phyloP scores from a whole-genome alignment of 805 yeast species.

The Monosporozyma unispora region DNA sequence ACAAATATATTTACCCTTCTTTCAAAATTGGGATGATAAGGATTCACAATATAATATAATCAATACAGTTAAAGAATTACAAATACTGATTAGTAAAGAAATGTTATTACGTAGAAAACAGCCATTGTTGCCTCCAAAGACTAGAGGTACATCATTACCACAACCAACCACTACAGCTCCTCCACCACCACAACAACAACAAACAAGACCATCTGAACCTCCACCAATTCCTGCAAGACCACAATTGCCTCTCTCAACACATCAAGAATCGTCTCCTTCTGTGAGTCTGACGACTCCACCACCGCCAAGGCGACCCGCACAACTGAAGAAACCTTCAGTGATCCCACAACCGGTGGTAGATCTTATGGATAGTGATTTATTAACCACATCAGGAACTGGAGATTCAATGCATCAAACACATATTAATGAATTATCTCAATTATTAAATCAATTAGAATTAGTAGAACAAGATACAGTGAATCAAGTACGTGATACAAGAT shows the following conservation, averaged over 20 bases:
- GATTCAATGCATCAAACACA: neutral
- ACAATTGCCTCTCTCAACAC: neutral
- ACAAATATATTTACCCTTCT: slow-evolving; percentile 55
- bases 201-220: neutral
- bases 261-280: neutral
- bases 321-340: neutral
- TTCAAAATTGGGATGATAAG: slow-evolving; percentile 46
- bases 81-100: neutral
- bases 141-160: neutral
- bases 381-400: neutral
- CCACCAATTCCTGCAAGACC: neutral
- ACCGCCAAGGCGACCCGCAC: neutral
- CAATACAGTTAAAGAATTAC: slow-evolving; percentile 3
- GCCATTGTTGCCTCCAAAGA: slow-evolving; percentile 7
- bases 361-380: slow-evolving; percentile 8
- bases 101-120: neutral
- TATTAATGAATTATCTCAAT: neutral
- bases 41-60: slow-evolving; percentile 2
- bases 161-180: neutral
- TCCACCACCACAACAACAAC: neutral
- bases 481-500: neutral
- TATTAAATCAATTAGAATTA: neutral
- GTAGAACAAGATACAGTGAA: neutral
- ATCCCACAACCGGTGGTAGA: slow-evolving; percentile 2
- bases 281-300: neutral